phyloP scores from a whole-genome alignment of 495 filamentous ascomycete genomes.

The Glonium stellatum region DNA sequence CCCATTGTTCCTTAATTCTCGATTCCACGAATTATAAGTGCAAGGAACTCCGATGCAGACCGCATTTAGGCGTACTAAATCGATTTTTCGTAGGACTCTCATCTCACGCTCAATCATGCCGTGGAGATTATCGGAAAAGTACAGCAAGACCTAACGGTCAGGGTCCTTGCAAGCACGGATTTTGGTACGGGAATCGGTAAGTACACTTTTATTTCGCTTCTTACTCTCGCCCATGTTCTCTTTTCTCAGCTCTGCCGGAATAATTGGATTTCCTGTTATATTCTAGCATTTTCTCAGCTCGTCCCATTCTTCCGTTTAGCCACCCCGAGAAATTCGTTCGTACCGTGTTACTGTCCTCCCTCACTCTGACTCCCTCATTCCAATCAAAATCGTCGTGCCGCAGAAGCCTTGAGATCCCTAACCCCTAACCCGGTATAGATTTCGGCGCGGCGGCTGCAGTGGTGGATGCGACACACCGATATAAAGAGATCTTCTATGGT shows the following conservation, averaged over 20 bases:
- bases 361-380: too few species aligned
- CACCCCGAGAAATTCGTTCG: not conserved
- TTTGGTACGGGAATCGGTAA: slow-evolving; percentile 66
- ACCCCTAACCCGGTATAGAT: slow-evolving; percentile 45
- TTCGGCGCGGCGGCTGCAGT: slow-evolving; percentile 71
- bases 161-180: slow-evolving; percentile 68
- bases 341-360: too few species aligned
- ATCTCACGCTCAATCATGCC: slow-evolving; percentile 69
- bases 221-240: not conserved
- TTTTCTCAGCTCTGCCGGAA: not conserved
- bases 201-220: slow-evolving; percentile 14
- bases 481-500: slow-evolving; percentile 73
- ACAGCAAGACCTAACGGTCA: slow-evolving; percentile 66
- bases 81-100: slow-evolving; percentile 52
- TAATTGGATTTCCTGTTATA: not conserved
- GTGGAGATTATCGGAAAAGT: slow-evolving; percentile 92
- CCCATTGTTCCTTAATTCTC: too few species aligned
- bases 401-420: not conserved
- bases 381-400: too few species aligned
- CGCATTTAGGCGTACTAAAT: too few species aligned
- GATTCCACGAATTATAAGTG: too few species aligned
- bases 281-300: not conserved
- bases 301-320: not conserved
- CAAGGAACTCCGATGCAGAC: too few species aligned
- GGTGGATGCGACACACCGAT: slow-evolving; percentile 80